phyloP scores from a whole-genome alignment of 2,329 filamentous ascomycete species.

The Epicoccum sorghinum region DNA sequence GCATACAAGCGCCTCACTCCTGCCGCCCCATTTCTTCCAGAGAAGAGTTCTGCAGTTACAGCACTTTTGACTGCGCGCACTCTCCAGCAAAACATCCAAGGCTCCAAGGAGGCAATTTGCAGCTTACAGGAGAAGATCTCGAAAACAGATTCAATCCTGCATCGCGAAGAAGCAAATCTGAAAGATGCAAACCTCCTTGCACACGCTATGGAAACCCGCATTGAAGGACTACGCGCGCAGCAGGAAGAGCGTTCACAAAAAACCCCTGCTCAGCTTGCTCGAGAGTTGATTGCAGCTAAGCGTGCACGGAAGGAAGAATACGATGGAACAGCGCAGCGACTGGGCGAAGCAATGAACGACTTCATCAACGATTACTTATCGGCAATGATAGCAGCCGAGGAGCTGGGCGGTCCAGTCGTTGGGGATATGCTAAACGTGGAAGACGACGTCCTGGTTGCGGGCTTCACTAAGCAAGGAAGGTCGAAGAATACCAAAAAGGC shows the following conservation, averaged over 20 bases:
- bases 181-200: slow-evolving; percentile 56
- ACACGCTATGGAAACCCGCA: slow-evolving; percentile 60
- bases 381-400: slow-evolving; percentile 79
- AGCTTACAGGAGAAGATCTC: slow-evolving; percentile 50
- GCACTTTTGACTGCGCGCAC: slow-evolving; percentile 73
- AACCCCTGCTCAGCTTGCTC: slow-evolving; percentile 65
- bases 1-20: slow-evolving; percentile 70
- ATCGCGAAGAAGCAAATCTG: slow-evolving; percentile 54
- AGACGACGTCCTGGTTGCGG: slow-evolving; percentile 59
- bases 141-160: slow-evolving; percentile 48
- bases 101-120: slow-evolving; percentile 66
- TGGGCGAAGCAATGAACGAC: slow-evolving; percentile 68
- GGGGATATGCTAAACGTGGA: slow-evolving; percentile 72
- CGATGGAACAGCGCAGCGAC: slow-evolving; percentile 63
- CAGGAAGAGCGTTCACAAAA: slow-evolving; percentile 64
- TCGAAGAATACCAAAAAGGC: slow-evolving; percentile 49
- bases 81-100: slow-evolving; percentile 67
- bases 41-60: slow-evolving; percentile 70
- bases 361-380: slow-evolving; percentile 77
- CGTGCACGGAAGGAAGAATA: slow-evolving; percentile 65
- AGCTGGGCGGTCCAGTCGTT: slow-evolving; percentile 81
- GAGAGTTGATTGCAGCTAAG: slow-evolving; percentile 67
- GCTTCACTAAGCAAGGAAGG: slow-evolving; percentile 60
- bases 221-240: slow-evolving; percentile 64
- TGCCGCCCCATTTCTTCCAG: slow-evolving; percentile 69